phyloP scores from a whole-genome alignment of 2,329 filamentous ascomycete genomes.

The Lecanicillium sp. region DNA sequence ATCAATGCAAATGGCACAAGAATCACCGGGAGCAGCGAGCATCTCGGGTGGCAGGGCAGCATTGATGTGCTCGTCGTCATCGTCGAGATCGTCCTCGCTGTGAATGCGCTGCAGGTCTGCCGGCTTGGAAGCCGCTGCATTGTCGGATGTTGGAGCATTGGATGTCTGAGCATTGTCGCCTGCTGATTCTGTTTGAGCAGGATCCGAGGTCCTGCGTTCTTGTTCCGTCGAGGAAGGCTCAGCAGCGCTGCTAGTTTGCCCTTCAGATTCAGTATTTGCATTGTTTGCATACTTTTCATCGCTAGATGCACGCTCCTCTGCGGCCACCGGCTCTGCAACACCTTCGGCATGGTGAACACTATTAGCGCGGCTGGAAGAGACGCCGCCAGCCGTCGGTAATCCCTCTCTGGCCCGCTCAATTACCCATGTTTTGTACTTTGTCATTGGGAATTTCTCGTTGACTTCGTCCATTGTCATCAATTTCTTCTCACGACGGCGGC shows the following conservation, averaged over 20 bases:
- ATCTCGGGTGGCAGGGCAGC: constrained; percentile 75
- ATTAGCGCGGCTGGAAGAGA: constrained; percentile 64
- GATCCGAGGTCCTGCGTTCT: constrained; percentile 15
- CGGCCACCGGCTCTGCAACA: constrained; percentile 34
- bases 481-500: constrained; percentile 91
- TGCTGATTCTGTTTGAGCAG: constrained; percentile 10
- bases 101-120: constrained; percentile 29
- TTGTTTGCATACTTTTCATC: constrained; percentile 29
- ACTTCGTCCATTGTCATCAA: constrained; percentile 99
- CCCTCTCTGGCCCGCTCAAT: constrained; percentile 75
- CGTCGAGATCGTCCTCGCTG: constrained; percentile 53
- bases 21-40: constrained; percentile 74
- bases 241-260: no score
- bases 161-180: constrained; percentile 8
- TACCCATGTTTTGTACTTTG: constrained; percentile 95
- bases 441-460: constrained; percentile 91
- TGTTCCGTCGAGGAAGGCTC: constrained; percentile 12
- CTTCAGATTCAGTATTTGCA: constrained; percentile 2
- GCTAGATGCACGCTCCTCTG: constrained; percentile 36
- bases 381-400: constrained; percentile 74
- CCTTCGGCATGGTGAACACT: constrained; percentile 64
- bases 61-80: constrained; percentile 75
- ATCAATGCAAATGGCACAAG: constrained; percentile 95
- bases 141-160: constrained; percentile 10
- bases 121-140: constrained; percentile 15